Evolutionary conservation across 2,329 filamentous ascomycete species (phyloP), one percentile per base, ranked within the genome.

Genomic region (Plenodomus lindquistii): DNA sequence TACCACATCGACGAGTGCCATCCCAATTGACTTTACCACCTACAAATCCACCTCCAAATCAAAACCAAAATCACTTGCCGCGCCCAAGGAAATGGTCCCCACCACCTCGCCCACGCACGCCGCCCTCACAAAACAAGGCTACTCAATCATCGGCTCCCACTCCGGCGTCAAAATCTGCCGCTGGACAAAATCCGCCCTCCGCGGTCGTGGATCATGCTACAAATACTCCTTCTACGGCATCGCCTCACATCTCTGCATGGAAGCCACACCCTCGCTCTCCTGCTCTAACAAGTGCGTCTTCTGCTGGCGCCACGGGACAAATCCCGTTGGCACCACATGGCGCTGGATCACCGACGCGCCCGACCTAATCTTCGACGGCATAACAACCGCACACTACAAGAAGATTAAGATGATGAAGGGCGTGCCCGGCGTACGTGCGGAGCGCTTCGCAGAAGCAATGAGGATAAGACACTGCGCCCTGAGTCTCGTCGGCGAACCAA

Each of bases 241-340:
- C 72, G 85, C 88, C 57, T 97, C 92, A 0, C 94, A 99, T 68
- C 87, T 96, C 53, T 99, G 93, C 74, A 99, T 99, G 94, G 93
- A 99, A 75, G 93, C 93, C 2, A 97, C 93, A 0, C 93, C 93
- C 0, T 96, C 92, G 0, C 83, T 99, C 3, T 96, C 91, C 9
- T 99, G 93, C 79, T 94, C 88, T 54, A 97, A 97, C 78, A 97
- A 99, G 73, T 97, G 94, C 72, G 91, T 99, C 58, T 99, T 97
- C 73, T 99, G 93, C 80, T 99, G 93, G 94, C 86, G 94, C 6
- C 94, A 97, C 69, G 94, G 93, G 44, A 97, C 94, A 0, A 99
- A 97, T 70, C 93, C 93, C 0, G 94, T 97, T 0, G 92, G 92
- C 40, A 97, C 94, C 2, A 96, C 88, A 4, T 97, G 94, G 93